Conservation (phyloP, 2,329 filamentous ascomycete species). For the Aspergillus melleus region DNA sequence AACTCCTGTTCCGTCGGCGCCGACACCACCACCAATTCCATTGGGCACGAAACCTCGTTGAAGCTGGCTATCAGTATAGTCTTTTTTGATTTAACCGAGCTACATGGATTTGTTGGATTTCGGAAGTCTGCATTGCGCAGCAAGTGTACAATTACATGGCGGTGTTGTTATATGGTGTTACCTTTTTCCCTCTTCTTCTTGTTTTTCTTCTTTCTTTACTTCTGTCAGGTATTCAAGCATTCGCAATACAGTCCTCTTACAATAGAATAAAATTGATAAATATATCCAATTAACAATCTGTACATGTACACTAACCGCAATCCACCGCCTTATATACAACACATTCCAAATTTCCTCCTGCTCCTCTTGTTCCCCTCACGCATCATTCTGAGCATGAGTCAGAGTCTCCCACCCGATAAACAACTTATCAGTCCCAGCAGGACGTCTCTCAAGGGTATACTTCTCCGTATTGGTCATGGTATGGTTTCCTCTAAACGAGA, state of each 20-base stretch:
- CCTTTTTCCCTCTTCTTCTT: no score
- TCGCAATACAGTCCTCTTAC: background rate
- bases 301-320: background rate
- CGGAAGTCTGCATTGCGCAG: background rate
- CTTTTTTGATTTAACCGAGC: no score
- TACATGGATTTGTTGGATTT: background rate
- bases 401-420: conserved; percentile 20
- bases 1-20: conserved; percentile 28
- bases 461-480: conserved; percentile 24
- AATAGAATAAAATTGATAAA: no score
- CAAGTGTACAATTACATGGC: conserved; percentile 3
- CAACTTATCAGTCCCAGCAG: conserved; percentile 16
- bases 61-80: conserved; percentile 5
- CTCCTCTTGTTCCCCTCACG: background rate
- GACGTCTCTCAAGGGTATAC: conserved; percentile 18
- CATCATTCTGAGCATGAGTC: conserved; percentile 14
- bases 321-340: background rate
- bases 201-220: no score
- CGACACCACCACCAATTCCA: conserved; percentile 57
- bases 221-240: background rate
- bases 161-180: background rate
- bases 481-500: conserved; percentile 18
- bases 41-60: conserved; percentile 57
- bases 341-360: background rate
- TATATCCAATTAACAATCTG: background rate